Evolutionary conservation across 768 basidiomycete genomes (phyloP), one percentile per base, ranked within the genome.

Genomic region (Lentinus tigrinus): DNA sequence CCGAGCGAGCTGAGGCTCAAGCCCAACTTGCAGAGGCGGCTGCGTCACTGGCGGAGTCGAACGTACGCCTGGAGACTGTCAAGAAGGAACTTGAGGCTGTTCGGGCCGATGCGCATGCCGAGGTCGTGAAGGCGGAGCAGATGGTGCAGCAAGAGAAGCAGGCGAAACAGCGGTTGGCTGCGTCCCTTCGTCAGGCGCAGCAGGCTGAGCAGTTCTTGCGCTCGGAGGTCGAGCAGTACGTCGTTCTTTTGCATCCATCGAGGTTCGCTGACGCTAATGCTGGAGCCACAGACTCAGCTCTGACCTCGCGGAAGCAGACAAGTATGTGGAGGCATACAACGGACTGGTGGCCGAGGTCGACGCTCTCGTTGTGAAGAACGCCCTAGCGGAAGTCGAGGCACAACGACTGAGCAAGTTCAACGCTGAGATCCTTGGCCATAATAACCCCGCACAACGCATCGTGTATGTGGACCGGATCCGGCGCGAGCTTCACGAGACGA

Each of bases 381-480:
- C 85, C 31, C 77, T 94, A 36, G 91, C 91, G 7, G 88, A 94
- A 66, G 85, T 85, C 40, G 95, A 96, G 69, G 85, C 89, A 0
- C 77, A 81, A 38, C 75, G 78, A n/a, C 79, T 96, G 42, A 85
- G 89, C 63, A 80, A 78, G 65, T 88, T 93, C 74, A 95, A 95
- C 62, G 89, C 91, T 0, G 85, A 94, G 69, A 89, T 96, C 57
- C 74, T 94, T 17, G 85, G 91, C 0, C 93, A 95, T 68, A 79
- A 81, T 34, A 95, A 95, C 67, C 89, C 91, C 9, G 84, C 85
- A 1, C 94, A 96, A 71, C 83, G 85, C 58, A 93, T 97, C 65
- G 77, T 85, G 70, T 95, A 96, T 64, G 85, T 97, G 16, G 95
- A 95, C 57, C 80, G 85, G 53, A 84, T 97, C 52, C 80, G 94